Evolutionary conservation across 1,139 yeast species (phyloP).

Genomic region (Hansenula sp.): DNA sequence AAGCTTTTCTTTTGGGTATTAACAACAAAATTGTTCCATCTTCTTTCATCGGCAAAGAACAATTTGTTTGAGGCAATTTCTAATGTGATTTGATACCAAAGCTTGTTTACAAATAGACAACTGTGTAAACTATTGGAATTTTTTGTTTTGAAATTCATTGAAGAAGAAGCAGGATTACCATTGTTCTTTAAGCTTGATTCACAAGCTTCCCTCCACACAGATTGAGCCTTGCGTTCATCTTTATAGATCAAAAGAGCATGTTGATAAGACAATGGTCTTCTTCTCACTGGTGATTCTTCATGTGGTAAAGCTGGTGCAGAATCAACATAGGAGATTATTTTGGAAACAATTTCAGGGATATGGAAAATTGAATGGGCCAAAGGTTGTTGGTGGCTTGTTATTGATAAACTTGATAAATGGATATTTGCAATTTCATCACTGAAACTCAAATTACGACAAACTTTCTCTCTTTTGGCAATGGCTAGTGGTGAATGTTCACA

Average conservation of each 20-base stretch:
- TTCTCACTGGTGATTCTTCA: constrained; percentile 54
- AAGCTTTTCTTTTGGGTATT: constrained; percentile 4
- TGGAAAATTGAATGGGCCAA: constrained; percentile 48
- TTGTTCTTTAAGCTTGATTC: constrained; percentile 10
- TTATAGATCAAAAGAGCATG: constrained; percentile 63
- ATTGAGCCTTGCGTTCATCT: constrained; percentile 43
- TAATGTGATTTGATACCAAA: constrained; percentile 57
- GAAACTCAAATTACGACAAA: constrained; percentile 7
- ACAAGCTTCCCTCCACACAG: constrained; percentile 40
- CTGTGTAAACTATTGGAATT: constrained; percentile 37
- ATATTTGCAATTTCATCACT: constrained; percentile 9
- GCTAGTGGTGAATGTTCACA: not conserved
- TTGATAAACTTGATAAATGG: not conserved
- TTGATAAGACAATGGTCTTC: constrained; percentile 63
- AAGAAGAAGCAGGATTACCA: constrained; percentile 15
- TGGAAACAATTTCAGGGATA: constrained; percentile 72
- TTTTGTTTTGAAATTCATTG: not conserved
- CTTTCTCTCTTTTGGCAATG: not conserved
- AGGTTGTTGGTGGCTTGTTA: constrained; percentile 5
- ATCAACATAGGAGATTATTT: constrained; percentile 60
- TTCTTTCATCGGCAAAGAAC: constrained; percentile 46
- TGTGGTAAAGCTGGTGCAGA: constrained; percentile 47
- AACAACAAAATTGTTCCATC: constrained; percentile 42
- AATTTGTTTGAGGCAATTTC: constrained; percentile 54
- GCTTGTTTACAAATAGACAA: constrained; percentile 64